phyloP scores from a whole-genome alignment of 495 filamentous ascomycete species.

The Penicillium alfredii region DNA sequence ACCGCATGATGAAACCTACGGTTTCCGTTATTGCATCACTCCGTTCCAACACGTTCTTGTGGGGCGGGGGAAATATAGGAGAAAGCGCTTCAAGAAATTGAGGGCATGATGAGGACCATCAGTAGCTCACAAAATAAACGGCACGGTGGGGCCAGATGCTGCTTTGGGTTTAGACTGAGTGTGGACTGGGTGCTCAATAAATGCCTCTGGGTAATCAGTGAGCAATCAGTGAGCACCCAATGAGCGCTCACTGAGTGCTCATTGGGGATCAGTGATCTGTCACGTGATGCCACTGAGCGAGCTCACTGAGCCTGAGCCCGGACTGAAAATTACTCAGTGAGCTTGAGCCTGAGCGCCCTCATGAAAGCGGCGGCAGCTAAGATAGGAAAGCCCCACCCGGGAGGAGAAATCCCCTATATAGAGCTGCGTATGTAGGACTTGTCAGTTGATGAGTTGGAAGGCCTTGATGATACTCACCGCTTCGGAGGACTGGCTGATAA shows the following conservation, averaged over 20 bases:
- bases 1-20: no score
- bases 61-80: no score
- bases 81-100: no score
- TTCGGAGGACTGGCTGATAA: no score
- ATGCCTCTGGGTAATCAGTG: no score
- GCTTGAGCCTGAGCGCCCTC: slow-evolving; percentile 21
- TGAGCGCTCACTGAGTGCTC: no score
- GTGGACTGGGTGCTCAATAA: background rate
- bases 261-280: no score
- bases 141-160: background rate
- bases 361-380: slow-evolving; percentile 25
- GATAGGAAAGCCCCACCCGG: slow-evolving; percentile 15
- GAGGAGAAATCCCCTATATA: background rate
- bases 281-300: no score
- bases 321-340: slow-evolving; percentile 8
- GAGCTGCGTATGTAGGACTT: background rate
- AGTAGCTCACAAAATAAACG: background rate
- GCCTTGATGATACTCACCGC: no score
- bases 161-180: background rate
- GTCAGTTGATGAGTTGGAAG: no score
- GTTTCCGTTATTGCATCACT: no score
- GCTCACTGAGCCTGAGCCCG: slow-evolving; percentile 1
- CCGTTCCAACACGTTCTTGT: no score
- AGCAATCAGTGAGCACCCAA: background rate
- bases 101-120: background rate